Base-by-base conservation (phyloP, 2,329 filamentous ascomycete genomes). In the Juglanconis sp. region DNA sequence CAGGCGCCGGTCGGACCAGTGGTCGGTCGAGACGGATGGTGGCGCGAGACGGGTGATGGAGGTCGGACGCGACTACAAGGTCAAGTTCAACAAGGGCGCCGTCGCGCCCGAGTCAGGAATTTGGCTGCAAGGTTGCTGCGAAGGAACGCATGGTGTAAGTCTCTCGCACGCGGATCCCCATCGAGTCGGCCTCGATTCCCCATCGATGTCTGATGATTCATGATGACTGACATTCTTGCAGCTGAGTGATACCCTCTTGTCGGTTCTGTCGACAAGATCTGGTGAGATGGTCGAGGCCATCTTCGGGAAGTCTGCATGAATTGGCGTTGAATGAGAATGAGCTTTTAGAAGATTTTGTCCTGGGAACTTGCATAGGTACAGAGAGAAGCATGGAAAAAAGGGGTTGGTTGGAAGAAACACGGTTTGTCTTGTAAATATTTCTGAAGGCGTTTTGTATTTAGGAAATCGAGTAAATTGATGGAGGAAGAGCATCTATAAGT, bases 91-190 rank as follows among this genome's bases (percentile, higher is more conserved):
- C 53, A 77, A 83, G 1, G 87, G 84, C 35, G 81, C 83, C 52
- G 88, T 98, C 38, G 82, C 86, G n/a, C 71, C 81, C 0, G 85
- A 87, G 49, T 89, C 91, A 13, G 93, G 93, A 3, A 81, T 98
- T 61, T 98, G 91, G 89, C 80, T 98, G 68, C 95, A 98, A 73
- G 94, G 94, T 36, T 97, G 93, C 77, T 96, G 92, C 72, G 93
- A 98, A 79, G 86, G 82, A 63, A 96, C 92, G 38, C 94, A 98
- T 74, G 94, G 94, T 62, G 89, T 94, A 83, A 86, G 89, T 87
- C 17, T 24, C 17, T 24, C 17, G 17, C 17, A 24, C 17, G 17
- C 17, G 17, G 17, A 24, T 24, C 17, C 17, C 17, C 17, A 24
- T 24, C 17, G 17, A 24, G 17, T 56, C 58, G 10, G 36, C 8